A percentile compares a stretch with the other conserved stretches of the same genome.
phyloP scores from a whole-genome alignment of 371 early-diverging fungal species.

The Conidiobolus coronatus region DNA sequence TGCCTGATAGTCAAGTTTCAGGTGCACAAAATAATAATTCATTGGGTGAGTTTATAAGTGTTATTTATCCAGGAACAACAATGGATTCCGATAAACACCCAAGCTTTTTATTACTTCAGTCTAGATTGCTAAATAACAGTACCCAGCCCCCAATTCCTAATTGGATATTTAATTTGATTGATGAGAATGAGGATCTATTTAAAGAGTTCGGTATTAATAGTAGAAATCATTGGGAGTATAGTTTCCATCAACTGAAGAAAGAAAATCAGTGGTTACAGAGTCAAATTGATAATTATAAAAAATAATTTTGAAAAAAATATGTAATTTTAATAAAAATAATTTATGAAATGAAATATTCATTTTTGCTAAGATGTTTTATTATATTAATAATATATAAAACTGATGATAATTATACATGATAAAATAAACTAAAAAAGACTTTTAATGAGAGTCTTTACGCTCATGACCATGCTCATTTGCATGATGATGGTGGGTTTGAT shows the following conservation, averaged over 20 bases:
- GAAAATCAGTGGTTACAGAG: conserved; percentile 16
- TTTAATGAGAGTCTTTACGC: too few relatives aligned
- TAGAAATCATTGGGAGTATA: conserved; percentile 22
- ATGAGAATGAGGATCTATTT: conserved; percentile 16
- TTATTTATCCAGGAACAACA: conserved; percentile 2
- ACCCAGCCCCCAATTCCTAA: background rate
- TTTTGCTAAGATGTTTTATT: too few relatives aligned
- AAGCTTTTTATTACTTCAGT: conserved; percentile 1
- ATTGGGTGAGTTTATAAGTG: background rate
- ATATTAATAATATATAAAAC: too few relatives aligned
- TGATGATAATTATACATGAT: too few relatives aligned
- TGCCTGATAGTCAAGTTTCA: conserved; percentile 14
- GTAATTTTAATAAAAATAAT: too few relatives aligned
- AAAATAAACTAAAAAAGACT: too few relatives aligned
- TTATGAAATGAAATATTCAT: too few relatives aligned
- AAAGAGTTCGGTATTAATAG: conserved; percentile 15
- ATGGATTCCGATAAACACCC: background rate
- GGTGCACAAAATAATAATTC: background rate
- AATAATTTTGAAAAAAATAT: too few relatives aligned
- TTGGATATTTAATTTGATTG: background rate
- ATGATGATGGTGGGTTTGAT: too few relatives aligned
- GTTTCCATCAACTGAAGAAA: conserved; percentile 20
- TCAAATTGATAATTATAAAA: conserved; percentile 7
- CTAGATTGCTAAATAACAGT: background rate
- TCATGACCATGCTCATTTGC: too few relatives aligned